Evolutionary conservation across 345 rosid species (phyloP).

Genomic region (Rhodomyrtus tomentosa): DNA sequence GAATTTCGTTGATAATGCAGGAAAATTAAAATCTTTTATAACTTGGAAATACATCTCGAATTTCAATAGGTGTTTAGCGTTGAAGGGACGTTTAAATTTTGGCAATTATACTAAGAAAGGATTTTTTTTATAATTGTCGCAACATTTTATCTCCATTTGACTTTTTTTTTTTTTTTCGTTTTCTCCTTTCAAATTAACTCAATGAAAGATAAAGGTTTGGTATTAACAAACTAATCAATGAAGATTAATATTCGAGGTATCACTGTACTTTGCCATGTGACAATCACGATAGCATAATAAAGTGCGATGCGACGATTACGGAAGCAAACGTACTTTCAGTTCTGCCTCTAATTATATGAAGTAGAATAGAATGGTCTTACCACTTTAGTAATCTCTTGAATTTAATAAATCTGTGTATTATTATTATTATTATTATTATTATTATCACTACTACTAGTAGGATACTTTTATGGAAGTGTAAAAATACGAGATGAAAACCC

Average conservation of each 20-base stretch:
- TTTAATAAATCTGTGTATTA: too few relatives aligned
- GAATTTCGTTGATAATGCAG: background rate
- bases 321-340: background rate
- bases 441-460: too few relatives aligned
- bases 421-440: too few relatives aligned
- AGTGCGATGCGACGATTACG: background rate
- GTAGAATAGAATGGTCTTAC: too few relatives aligned
- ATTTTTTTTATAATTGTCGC: background rate
- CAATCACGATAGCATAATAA: too few relatives aligned
- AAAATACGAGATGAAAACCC: too few relatives aligned
- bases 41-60: background rate
- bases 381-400: too few relatives aligned
- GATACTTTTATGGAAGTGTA: too few relatives aligned
- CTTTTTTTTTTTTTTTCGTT: background rate
- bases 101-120: accelerated
- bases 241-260: background rate
- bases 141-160: background rate
- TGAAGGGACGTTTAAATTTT: background rate
- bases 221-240: background rate
- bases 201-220: background rate
- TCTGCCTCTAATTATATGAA: background rate
- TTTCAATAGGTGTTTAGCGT: background rate
- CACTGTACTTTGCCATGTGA: too few relatives aligned
- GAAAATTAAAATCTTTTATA: background rate
- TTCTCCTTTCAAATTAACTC: background rate